A percentile compares a stretch with the other conserved stretches of the same genome.
These are phyloP conservation scores for Millerozyma acaciae DNA, from an alignment of 805 yeast species.

Conservation along the genomic window DNA sequence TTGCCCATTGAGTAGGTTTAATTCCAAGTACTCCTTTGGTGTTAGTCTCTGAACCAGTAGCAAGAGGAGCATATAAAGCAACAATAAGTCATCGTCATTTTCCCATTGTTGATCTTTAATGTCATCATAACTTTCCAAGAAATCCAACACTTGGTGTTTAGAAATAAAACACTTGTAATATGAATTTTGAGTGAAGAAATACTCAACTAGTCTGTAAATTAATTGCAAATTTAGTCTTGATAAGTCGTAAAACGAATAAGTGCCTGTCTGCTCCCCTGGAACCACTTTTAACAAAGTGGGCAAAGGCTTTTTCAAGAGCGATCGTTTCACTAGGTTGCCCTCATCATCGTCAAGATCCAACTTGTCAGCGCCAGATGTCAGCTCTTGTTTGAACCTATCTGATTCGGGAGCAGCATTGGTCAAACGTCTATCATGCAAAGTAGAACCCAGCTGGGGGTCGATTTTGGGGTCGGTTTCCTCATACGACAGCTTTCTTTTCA, in stretches of 20 bases:
- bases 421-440: neutral
- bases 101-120: constrained; percentile 40
- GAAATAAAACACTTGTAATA: constrained; percentile 41
- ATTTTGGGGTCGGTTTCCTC: neutral
- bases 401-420: too few relatives aligned
- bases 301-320: constrained; percentile 27
- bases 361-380: too few relatives aligned
- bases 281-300: constrained; percentile 20
- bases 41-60: constrained; percentile 35
- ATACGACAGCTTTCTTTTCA: constrained; percentile 11
- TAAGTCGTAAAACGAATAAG: constrained; percentile 13
- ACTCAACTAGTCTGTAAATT: constrained; percentile 33
- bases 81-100: constrained; percentile 45
- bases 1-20: constrained; percentile 10
- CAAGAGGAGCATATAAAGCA: constrained; percentile 42
- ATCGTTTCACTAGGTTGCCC: constrained; percentile 16
- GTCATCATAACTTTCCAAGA: constrained; percentile 31
- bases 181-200: constrained; percentile 38
- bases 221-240: constrained; percentile 26
- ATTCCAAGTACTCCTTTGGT: constrained; percentile 23
- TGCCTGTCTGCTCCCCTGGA: constrained; percentile 15
- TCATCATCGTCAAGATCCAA: too few relatives aligned
- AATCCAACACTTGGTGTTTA: constrained; percentile 27
- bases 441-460: constrained; percentile 1
- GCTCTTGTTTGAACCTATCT: too few relatives aligned